phyloP scores from a whole-genome alignment of 805 yeast species.

The Candida morakotiae region DNA sequence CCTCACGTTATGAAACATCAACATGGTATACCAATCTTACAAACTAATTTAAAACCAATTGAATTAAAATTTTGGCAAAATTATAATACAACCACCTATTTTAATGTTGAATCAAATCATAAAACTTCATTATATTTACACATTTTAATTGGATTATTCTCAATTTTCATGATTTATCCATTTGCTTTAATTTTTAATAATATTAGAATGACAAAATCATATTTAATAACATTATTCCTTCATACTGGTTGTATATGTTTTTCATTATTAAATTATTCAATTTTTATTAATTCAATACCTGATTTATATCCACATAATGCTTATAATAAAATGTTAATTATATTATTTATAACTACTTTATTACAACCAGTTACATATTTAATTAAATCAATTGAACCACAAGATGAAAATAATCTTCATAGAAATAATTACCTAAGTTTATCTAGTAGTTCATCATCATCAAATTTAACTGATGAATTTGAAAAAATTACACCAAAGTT shows the following conservation, averaged over 20 bases:
- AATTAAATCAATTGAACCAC: constrained; percentile 21
- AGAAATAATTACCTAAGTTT: constrained; percentile 11
- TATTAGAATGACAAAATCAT: constrained; percentile 46
- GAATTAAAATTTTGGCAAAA: constrained; percentile 74
- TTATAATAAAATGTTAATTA: constrained; percentile 61
- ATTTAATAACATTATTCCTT: constrained; percentile 49
- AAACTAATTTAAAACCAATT: constrained; percentile 62
- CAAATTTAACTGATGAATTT: background rate
- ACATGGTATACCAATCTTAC: constrained; percentile 75
- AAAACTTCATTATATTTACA: constrained; percentile 55
- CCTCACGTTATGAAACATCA: constrained; percentile 37
- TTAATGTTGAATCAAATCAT: constrained; percentile 49
- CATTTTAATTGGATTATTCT: constrained; percentile 35
- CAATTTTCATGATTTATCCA: constrained; percentile 63
- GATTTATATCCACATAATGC: constrained; percentile 72
- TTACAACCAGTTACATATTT: constrained; percentile 56
- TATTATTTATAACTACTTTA: constrained; percentile 49
- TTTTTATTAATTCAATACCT: constrained; percentile 59
- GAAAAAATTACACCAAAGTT: background rate
- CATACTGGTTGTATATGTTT: constrained; percentile 45
- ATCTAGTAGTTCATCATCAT: constrained; percentile 10
- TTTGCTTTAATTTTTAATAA: constrained; percentile 60
- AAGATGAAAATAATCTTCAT: background rate
- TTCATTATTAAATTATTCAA: constrained; percentile 51
- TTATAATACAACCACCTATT: constrained; percentile 75